Percentiles rank a stretch among this genome's conserved stretches.
phyloP scores from a whole-genome alignment of 2,329 filamentous ascomycete genomes.

The Fusarium decemcellulare region DNA sequence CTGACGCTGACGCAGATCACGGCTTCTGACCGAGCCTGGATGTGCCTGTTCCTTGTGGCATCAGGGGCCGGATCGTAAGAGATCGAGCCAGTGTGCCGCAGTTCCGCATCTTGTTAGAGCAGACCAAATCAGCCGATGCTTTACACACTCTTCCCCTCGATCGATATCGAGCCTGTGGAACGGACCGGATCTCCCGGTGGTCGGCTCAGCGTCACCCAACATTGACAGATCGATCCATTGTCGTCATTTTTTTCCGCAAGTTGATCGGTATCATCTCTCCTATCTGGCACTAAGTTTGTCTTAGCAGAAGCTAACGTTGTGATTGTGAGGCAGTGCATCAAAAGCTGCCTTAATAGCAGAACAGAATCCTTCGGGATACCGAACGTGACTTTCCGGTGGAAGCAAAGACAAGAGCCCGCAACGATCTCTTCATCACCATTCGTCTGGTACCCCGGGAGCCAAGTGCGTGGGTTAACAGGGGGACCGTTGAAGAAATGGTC shows the following conservation, averaged over 20 bases:
- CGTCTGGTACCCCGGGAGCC: not conserved
- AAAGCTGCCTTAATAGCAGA: not conserved
- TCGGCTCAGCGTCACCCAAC: not conserved
- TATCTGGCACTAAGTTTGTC: not conserved
- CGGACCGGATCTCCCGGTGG: conserved; percentile 13
- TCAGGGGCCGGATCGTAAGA: conserved; percentile 7
- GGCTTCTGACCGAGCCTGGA: conserved; percentile 19
- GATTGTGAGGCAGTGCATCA: not conserved
- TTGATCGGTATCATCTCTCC: not conserved
- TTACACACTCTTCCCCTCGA: conserved; percentile 3
- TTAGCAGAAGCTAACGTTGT: not conserved
- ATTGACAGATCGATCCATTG: not conserved
- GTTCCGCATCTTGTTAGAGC: not conserved
- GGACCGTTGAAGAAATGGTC: not conserved
- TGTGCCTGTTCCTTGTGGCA: not conserved
- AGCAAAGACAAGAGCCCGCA: not conserved
- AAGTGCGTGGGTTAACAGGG: conserved; percentile 4
- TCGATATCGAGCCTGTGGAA: not conserved
- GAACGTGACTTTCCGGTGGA: not conserved
- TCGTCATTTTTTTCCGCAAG: not conserved
- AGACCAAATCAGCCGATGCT: conserved; percentile 5
- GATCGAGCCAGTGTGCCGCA: not conserved
- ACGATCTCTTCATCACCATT: not conserved
- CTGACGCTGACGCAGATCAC: not conserved
- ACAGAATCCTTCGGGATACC: not conserved